Conservation (phyloP, 2,329 filamentous ascomycete species). For the Coniochaeta prunicola region DNA sequence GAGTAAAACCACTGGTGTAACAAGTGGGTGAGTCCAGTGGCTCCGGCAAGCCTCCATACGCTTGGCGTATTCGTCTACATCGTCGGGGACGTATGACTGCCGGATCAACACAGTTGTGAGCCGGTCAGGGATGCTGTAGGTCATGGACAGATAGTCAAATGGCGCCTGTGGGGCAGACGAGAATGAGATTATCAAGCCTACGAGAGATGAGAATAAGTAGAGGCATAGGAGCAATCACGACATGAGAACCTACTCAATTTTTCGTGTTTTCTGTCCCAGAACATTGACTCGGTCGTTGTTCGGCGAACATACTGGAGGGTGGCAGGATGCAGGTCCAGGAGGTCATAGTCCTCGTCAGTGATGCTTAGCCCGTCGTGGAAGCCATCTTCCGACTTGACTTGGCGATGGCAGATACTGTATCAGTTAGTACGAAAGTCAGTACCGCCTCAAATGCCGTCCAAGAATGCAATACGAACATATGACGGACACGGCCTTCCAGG, state of each 20-base stretch:
- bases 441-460: no score
- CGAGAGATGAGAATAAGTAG: background rate
- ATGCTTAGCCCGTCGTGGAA: constrained; percentile 27
- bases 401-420: constrained; percentile 27
- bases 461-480: constrained; percentile 20
- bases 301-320: constrained; percentile 30
- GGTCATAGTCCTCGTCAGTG: constrained; percentile 24
- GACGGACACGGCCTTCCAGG: constrained; percentile 26
- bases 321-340: constrained; percentile 29
- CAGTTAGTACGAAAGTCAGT: constrained; percentile 3
- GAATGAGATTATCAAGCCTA: constrained; percentile 36
- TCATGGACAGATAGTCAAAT: constrained; percentile 39
- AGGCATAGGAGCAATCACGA: background rate
- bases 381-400: constrained; percentile 21
- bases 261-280: constrained; percentile 29
- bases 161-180: constrained; percentile 35
- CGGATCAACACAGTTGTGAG: constrained; percentile 33
- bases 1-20: constrained; percentile 36
- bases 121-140: constrained; percentile 30
- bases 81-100: constrained; percentile 35
- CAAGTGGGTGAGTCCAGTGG: constrained; percentile 38
- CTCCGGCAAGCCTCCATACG: constrained; percentile 34
- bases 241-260: constrained; percentile 20
- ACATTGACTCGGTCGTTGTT: constrained; percentile 30
- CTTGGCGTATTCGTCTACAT: constrained; percentile 37